These are phyloP conservation scores for Umbelopsis isabellina DNA, from an alignment of 192 early-diverging fungal genomes.

Conservation along the genomic window DNA sequence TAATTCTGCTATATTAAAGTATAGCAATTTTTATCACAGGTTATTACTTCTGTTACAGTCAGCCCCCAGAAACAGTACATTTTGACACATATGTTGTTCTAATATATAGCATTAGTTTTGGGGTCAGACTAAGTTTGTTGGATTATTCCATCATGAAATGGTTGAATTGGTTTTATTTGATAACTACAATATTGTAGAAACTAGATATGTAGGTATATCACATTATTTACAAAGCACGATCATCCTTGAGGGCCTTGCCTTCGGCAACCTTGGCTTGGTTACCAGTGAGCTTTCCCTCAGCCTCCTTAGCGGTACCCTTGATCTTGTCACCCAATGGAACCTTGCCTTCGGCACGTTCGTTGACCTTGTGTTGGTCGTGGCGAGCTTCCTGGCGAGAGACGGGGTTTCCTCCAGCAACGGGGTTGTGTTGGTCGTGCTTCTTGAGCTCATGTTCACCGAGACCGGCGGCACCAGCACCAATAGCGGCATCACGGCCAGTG, in stretches of 20 bases:
- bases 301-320: slow-evolving; percentile 36
- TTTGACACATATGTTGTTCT: no score
- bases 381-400: slow-evolving; percentile 8
- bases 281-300: slow-evolving; percentile 34
- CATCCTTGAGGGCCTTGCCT: slow-evolving; percentile 25
- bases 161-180: no score
- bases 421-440: slow-evolving; percentile 14
- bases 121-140: no score
- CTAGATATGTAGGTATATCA: no score
- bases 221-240: slow-evolving; percentile 7
- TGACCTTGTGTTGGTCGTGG: not conserved
- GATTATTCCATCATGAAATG: no score
- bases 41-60: no score
- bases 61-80: no score
- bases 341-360: slow-evolving; percentile 7
- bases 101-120: no score
- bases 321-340: slow-evolving; percentile 33
- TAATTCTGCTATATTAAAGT: no score
- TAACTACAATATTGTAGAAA: no score
- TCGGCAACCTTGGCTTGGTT: slow-evolving; percentile 35
- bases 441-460: slow-evolving; percentile 14
- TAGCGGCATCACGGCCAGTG: slow-evolving; percentile 3
- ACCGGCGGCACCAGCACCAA: slow-evolving; percentile 12
- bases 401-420: slow-evolving; percentile 14
- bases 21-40: no score